Evolutionary conservation across 345 rosid species (phyloP), one percentile per base, ranked within the genome.

Genomic region (Punica granatum): DNA sequence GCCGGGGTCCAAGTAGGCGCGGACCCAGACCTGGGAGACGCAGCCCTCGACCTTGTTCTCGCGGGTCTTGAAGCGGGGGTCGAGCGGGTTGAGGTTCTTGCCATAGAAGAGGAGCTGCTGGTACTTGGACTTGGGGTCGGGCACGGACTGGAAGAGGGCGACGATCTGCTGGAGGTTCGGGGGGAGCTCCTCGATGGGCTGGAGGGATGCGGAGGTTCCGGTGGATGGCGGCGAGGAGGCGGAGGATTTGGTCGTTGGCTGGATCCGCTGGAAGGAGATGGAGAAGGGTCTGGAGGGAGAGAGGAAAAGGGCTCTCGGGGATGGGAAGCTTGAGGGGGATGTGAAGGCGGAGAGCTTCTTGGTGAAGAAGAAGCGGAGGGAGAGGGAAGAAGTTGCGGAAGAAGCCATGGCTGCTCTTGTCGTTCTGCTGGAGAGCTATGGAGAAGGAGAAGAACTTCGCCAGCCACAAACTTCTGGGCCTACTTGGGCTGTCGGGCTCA

Each of bases 11-110:
- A 89, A 74, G 71, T 71, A 90, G 46, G 97, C 99, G 82, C 98
- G 82, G 25, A 95, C 96, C 98, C 98, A 95, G 8, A 92, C 98
- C 83, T 88, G 96, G 31, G 98, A 88, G 28, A 90, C 93, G 61
- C 99, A 95, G 9, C 99, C 99, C 76, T 88, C 77, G 10, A 95
- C 99, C 73, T 95, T 95, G 67, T 92, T 95, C 51, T 84, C 90
- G 42, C 74, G 71, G 26, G 96, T 92, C 72, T 86, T 89, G 82
- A 82, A 95, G 46, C 23, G 81, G n/a, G 82, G 13, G 72, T 84
- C 90, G 1, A 95, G 89, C 0, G 99, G 89, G 23, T 75, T 83
- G 70, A 95, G 83, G 64, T 83, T 84, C 67, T 83, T 86, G 1
- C 96, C 96, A 59, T 90, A 87, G 79, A 92, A 90, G 18, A 88